Conservation (phyloP, 192 early-diverging fungal species). For the Coemansia sp. region DNA sequence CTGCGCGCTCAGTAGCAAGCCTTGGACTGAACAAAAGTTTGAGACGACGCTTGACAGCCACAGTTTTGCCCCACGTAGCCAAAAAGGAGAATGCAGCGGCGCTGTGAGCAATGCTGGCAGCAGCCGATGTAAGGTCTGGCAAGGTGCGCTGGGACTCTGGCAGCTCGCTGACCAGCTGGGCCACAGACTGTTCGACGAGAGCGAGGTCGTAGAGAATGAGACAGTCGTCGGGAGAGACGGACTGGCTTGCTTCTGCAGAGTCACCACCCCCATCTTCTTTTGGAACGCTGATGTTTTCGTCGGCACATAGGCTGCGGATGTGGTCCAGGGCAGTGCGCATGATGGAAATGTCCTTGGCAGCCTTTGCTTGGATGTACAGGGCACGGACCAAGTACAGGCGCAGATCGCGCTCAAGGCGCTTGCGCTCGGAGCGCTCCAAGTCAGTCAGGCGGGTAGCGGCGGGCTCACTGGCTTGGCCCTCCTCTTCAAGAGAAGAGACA, state of each 20-base stretch:
- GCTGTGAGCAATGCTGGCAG: slow-evolving; percentile 57
- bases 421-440: slow-evolving; percentile 19
- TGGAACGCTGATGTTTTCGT: slow-evolving; percentile 6
- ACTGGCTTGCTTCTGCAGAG: background rate
- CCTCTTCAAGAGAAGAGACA: slow-evolving; percentile 5
- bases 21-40: slow-evolving; percentile 59
- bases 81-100: slow-evolving; percentile 25
- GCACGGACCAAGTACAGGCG: slow-evolving; percentile 42
- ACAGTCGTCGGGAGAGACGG: slow-evolving; percentile 52
- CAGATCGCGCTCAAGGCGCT: slow-evolving; percentile 24
- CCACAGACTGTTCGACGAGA: slow-evolving; percentile 78
- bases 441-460: slow-evolving; percentile 9
- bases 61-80: slow-evolving; percentile 27
- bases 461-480: background rate
- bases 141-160: slow-evolving; percentile 62
- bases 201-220: slow-evolving; percentile 68
- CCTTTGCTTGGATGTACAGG: slow-evolving; percentile 59
- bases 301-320: slow-evolving; percentile 26
- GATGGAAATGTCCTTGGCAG: slow-evolving; percentile 57
- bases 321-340: slow-evolving; percentile 60
- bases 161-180: slow-evolving; percentile 73
- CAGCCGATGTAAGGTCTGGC: slow-evolving; percentile 56
- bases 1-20: slow-evolving; percentile 62
- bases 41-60: slow-evolving; percentile 47
- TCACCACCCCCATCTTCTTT: no score